A percentile compares a stretch with the other conserved stretches of the same genome.
These are phyloP conservation scores for Sugiyamaella marilandica DNA, from an alignment of 805 yeast species.

Conservation along the genomic window DNA sequence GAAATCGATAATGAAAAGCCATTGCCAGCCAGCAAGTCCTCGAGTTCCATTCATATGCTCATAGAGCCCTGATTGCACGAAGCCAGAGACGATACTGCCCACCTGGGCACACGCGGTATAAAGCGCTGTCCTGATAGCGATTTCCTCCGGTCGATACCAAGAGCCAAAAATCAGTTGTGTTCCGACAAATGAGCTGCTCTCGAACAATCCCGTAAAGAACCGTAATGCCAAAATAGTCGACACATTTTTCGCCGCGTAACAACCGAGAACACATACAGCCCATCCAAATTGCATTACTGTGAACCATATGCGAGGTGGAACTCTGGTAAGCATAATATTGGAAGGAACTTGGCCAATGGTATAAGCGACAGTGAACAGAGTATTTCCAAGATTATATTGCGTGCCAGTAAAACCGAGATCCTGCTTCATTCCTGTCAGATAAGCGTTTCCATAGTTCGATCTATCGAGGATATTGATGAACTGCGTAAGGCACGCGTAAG, in stretches of 20 bases:
- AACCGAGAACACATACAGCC: no score
- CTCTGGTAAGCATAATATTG: no score
- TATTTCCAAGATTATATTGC: no score
- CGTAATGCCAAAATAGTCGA: constrained; percentile 38
- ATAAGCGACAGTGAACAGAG: no score
- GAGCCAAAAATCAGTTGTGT: constrained; percentile 28
- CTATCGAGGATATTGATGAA: no score
- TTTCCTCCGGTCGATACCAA: constrained; percentile 48
- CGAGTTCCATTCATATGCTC: constrained; percentile 42
- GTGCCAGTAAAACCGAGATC: no score
- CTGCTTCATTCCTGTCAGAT: no score
- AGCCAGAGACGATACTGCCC: constrained; percentile 4
- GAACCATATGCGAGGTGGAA: no score
- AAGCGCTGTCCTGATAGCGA: constrained; percentile 51
- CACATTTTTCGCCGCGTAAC: constrained; percentile 16
- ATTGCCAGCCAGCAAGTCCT: constrained; percentile 64
- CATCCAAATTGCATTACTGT: no score
- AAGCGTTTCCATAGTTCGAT: no score
- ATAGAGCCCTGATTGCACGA: constrained; percentile 42
- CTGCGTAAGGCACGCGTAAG: no score
- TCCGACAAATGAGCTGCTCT: constrained; percentile 30
- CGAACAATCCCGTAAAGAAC: constrained; percentile 30
- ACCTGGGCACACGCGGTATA: constrained; percentile 5
- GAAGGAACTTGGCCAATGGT: no score
- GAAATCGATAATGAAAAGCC: constrained; percentile 68